Conservation (phyloP, 1,284 basidiomycete species). For the Ustilago xerochloae region DNA sequence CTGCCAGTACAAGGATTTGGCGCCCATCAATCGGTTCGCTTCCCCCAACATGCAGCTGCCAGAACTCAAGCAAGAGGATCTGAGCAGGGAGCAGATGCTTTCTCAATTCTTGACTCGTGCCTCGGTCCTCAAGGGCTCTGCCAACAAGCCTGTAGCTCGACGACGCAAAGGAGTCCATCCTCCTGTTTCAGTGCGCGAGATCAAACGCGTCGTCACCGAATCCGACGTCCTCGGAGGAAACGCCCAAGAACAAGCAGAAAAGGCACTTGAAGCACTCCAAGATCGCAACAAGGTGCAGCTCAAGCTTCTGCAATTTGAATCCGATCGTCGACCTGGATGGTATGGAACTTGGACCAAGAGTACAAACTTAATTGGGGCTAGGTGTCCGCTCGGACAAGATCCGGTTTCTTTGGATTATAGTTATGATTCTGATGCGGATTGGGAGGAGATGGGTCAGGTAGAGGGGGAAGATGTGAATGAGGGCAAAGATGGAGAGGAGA, state of each 20-base stretch:
- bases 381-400: conserved; percentile 63
- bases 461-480: conserved; percentile 63
- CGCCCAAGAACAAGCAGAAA: conserved; percentile 56
- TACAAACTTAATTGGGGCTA: conserved; percentile 59
- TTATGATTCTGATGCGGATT: conserved; percentile 66
- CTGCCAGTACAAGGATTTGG: conserved; percentile 63
- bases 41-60: conserved; percentile 4
- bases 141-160: neutral
- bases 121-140: conserved; percentile 7
- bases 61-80: conserved; percentile 17
- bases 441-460: conserved; percentile 62
- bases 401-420: conserved; percentile 64
- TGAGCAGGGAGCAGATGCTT: conserved; percentile 43
- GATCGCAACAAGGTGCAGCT: conserved; percentile 59
- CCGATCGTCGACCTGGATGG: conserved; percentile 65
- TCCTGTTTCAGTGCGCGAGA: conserved; percentile 58
- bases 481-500: conserved; percentile 49
- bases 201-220: conserved; percentile 64
- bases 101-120: conserved; percentile 38
- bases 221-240: conserved; percentile 64
- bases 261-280: conserved; percentile 53
- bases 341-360: conserved; percentile 64
- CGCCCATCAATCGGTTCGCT: conserved; percentile 59
- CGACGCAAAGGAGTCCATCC: conserved; percentile 55
- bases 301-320: conserved; percentile 64